Base-by-base conservation (phyloP, 306 rosid species). In the Mimosa pudica region DNA sequence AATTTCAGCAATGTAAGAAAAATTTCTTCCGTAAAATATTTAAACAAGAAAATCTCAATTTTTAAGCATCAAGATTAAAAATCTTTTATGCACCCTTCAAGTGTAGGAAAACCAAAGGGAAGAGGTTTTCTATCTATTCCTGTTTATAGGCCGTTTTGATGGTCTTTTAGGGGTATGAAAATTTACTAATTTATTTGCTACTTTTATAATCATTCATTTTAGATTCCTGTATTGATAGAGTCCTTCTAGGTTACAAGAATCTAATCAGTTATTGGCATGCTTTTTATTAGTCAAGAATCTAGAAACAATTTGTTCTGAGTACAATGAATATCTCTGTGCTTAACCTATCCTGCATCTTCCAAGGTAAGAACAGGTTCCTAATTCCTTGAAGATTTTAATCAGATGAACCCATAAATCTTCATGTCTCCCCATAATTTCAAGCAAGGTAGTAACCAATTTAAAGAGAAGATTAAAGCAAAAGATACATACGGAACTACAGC, bases 401-500 rank as follows among this genome's bases (percentile, higher is more conserved):
- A 3, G 33, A 33, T 8, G 42, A 32, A 46, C 2, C 18, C n/a
- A 47, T 2, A 46, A 33, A 48, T 9, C 18, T 62, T 42, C 5
- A 63, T 14, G 71, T 8, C 13, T 45, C 61, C 36, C 24, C 60
- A 48, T 47, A 7, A 47, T 30, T 48, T 12, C 60, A 70, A 24
- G 38, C 42, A 16, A 70, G 14, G 17, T 24, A 11, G 55, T 6
- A 70, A 24, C 55, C 13, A 6, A 32, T 71, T 24, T 49, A 49
- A 49, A 62, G 17, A 48, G 47, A 79, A 52, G 30, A 41, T 47
- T 41, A 32, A 17, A 46, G 69, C 45, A 30, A 12, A 1, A 18
- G 44, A 77, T 52, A 61, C 97, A 49, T 89, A 95, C 99, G 99
- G 98, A 81, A 95, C 55, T 61, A 95, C 97, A 54, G 99, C 96